These are phyloP conservation scores for Lipomyces orientalis DNA, from an alignment of 805 yeast species.

Conservation along the genomic window DNA sequence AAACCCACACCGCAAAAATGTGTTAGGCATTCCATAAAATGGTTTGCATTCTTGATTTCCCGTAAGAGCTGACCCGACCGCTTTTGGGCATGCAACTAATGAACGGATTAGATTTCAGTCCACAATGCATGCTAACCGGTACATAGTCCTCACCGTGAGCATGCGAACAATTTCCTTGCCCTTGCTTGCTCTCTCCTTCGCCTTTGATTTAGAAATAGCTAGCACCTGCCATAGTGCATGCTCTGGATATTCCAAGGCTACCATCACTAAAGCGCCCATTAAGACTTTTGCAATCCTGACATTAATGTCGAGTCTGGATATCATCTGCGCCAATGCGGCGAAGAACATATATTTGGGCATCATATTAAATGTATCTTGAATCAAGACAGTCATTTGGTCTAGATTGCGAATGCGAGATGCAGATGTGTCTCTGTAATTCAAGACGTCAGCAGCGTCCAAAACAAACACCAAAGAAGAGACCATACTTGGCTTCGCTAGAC, in stretches of 20 bases:
- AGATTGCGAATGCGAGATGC: slow-evolving; percentile 32
- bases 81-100: neutral
- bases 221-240: slow-evolving; percentile 86
- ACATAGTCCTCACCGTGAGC: neutral
- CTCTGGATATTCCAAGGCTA: slow-evolving; percentile 72
- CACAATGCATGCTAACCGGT: neutral
- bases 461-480: neutral
- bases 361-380: slow-evolving; percentile 49
- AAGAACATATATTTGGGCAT: slow-evolving; percentile 73
- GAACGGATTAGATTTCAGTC: neutral
- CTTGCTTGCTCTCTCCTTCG: slow-evolving; percentile 52
- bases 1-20: slow-evolving; percentile 14
- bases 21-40: slow-evolving; percentile 15
- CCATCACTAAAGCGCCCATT: slow-evolving; percentile 44
- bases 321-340: slow-evolving; percentile 80
- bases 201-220: slow-evolving; percentile 68
- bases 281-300: slow-evolving; percentile 64
- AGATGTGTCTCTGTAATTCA: slow-evolving; percentile 10
- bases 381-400: slow-evolving; percentile 21
- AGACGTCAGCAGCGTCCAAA: neutral
- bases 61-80: neutral
- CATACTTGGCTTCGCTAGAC: slow-evolving; percentile 6
- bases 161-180: slow-evolving; percentile 53
- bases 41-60: slow-evolving; percentile 12
- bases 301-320: slow-evolving; percentile 74